phyloP scores from a whole-genome alignment of 805 yeast genomes.

The Starmerella bombicola region DNA sequence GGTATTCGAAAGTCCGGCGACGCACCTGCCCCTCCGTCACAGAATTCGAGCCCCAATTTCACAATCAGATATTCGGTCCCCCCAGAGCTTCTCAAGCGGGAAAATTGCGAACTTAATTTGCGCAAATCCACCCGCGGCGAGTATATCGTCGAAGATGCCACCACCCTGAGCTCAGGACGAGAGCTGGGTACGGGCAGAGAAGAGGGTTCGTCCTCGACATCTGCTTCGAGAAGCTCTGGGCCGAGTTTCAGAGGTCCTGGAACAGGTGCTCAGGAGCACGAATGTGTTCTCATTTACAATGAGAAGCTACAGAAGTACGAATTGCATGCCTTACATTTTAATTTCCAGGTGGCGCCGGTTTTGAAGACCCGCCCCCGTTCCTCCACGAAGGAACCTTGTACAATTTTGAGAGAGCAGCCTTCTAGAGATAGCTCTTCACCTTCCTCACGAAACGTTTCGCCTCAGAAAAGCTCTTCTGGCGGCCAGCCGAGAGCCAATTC shows the following conservation, averaged over 20 bases:
- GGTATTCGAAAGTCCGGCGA: neutral
- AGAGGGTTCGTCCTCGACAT: neutral
- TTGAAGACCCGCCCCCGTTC: conserved; percentile 10
- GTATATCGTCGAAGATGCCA: conserved; percentile 11
- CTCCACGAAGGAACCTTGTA: neutral
- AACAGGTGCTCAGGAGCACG: conserved; percentile 28
- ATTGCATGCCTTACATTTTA: conserved; percentile 21
- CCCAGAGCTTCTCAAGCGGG: conserved; percentile 10
- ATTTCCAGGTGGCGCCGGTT: conserved; percentile 16
- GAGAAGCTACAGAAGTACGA: conserved; percentile 34
- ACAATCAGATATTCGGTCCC: conserved; percentile 16
- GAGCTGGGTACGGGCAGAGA: conserved; percentile 5
- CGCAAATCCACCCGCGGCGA: conserved; percentile 17
- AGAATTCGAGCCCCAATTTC: conserved; percentile 5
- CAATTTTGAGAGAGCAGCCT: neutral
- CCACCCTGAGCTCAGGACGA: neutral
- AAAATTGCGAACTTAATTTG: conserved; percentile 8
- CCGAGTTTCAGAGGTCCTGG: conserved; percentile 24
- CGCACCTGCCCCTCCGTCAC: neutral
- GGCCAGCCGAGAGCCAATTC: neutral
- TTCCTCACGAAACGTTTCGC: neutral
- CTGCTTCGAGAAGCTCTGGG: neutral
- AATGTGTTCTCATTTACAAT: conserved; percentile 72
- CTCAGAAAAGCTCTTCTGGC: neutral
- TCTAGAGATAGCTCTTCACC: neutral